Evolutionary conservation across 2,329 filamentous ascomycete species (phyloP), one percentile per base, ranked within the genome.

Genomic region (Xylaria sp.): DNA sequence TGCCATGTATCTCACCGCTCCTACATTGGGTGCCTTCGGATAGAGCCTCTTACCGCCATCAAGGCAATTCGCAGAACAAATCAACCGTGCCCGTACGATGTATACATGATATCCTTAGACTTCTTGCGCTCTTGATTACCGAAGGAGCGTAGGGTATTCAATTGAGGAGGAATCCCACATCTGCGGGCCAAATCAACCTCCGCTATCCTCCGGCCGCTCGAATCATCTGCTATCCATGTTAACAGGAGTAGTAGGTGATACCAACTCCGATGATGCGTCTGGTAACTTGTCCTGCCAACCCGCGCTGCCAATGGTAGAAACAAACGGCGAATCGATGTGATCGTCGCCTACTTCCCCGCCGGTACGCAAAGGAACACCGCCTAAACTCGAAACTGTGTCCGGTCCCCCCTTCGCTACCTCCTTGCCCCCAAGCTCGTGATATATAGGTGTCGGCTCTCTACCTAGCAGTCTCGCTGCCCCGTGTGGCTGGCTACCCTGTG

Each of bases 391-490:
- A 15, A 58, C 56, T 1, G 41, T 40, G 13, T 62, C 62, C 4
- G 33, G 13, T 11, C 37, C 57, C 40, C 54, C 17, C 31, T 35
- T 66, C 47, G 54, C 47, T 9, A 68, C 46, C 37, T 65, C 65
- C 33, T 27, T 72, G 3, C 66, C 72, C 6, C 60, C 67, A 17
- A 75, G 60, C 53, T 75, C 73, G 52, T 71, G 67, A 4, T 72
- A 67, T 4, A 65, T n/a, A 1, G 71, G 64, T 33, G 61, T 58
- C 51, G 68, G 58, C 2, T 58, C 64, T 1, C 67, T 54, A 3
- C 43, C 29, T 2, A 37, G 21, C 17, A 37, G n/a, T 41, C 9
- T 56, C 3, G 63, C 58, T 11, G 60, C 64, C 31, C 56, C 61
- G 27, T 66, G 61, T 21, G 60, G 38, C 35, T 66, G 63, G 48